These are phyloP conservation scores for Phyllosticta capitalensis DNA, from an alignment of 2,329 filamentous ascomycete species.

Conservation along the genomic window DNA sequence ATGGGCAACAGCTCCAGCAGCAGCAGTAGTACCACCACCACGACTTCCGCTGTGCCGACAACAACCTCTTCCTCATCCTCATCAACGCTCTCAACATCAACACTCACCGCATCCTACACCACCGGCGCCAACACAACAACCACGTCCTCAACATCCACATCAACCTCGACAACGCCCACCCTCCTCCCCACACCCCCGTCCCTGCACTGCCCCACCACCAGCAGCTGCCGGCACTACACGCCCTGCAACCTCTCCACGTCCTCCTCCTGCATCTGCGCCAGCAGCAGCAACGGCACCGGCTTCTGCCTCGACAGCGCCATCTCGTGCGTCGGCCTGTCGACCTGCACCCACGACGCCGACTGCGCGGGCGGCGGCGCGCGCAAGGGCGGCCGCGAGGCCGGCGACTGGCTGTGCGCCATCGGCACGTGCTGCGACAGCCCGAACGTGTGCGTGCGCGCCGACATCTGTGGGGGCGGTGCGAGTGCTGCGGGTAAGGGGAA, in stretches of 20 bases:
- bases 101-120: too few relatives aligned
- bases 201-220: background rate
- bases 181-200: background rate
- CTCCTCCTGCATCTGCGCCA: constrained; percentile 21
- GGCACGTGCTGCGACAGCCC: constrained; percentile 15
- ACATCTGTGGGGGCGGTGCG: background rate
- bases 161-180: background rate
- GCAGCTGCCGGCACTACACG: background rate
- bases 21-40: background rate
- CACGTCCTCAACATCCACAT: background rate
- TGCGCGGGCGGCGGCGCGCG: constrained; percentile 6
- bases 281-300: constrained; percentile 16
- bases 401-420: constrained; percentile 15
- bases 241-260: constrained; percentile 17
- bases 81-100: background rate
- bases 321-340: constrained; percentile 11
- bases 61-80: background rate
- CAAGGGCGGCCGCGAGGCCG: background rate
- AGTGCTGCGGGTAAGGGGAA: background rate
- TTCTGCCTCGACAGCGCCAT: constrained; percentile 21
- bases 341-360: constrained; percentile 13
- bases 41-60: background rate
- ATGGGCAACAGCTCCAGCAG: too few relatives aligned
- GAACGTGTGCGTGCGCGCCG: background rate
- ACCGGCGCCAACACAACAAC: too few relatives aligned